Conservation (phyloP, 2,329 filamentous ascomycete genomes). For the Monosporascus sp. region DNA sequence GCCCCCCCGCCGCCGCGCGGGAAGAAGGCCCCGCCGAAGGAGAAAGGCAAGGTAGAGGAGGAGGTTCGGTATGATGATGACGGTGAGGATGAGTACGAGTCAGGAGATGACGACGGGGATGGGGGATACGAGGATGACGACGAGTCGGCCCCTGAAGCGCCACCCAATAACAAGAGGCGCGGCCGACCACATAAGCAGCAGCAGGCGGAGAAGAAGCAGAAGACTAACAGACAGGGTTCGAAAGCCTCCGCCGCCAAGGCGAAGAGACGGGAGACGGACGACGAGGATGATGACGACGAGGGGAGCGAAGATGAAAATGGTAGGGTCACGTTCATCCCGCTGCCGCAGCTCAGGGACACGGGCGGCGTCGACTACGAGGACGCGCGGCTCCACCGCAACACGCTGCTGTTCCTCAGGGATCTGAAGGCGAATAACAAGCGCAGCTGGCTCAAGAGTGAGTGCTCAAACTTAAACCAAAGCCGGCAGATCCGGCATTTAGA, state of each 20-base stretch:
- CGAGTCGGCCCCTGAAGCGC: conserved; percentile 8
- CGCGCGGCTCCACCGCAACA: conserved; percentile 51
- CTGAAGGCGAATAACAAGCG: conserved; percentile 56
- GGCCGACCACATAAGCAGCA: conserved; percentile 12
- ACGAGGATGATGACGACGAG: conserved; percentile 32
- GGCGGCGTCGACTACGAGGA: conserved; percentile 46
- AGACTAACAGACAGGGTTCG: conserved; percentile 12
- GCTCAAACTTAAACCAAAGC: background rate
- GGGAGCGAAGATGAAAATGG: conserved; percentile 29
- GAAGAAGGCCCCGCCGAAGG: conserved; percentile 7
- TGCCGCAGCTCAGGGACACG: conserved; percentile 35
- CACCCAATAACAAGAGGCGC: conserved; percentile 13
- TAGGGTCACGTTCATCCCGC: conserved; percentile 36
- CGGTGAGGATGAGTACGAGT: conserved; percentile 16
- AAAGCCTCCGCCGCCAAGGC: conserved; percentile 23
- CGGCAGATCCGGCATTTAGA: too few relatives aligned
- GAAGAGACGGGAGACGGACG: conserved; percentile 19
- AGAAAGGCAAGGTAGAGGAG: conserved; percentile 8
- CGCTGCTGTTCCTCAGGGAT: conserved; percentile 51
- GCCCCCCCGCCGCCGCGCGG: conserved; percentile 13
- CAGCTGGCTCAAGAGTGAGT: conserved; percentile 53
- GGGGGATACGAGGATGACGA: conserved; percentile 19
- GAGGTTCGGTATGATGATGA: conserved; percentile 7
- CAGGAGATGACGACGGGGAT: conserved; percentile 22
- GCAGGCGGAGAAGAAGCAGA: conserved; percentile 1